phyloP scores from a whole-genome alignment of 2,329 filamentous ascomycete species.

The Penicillium occitanis region DNA sequence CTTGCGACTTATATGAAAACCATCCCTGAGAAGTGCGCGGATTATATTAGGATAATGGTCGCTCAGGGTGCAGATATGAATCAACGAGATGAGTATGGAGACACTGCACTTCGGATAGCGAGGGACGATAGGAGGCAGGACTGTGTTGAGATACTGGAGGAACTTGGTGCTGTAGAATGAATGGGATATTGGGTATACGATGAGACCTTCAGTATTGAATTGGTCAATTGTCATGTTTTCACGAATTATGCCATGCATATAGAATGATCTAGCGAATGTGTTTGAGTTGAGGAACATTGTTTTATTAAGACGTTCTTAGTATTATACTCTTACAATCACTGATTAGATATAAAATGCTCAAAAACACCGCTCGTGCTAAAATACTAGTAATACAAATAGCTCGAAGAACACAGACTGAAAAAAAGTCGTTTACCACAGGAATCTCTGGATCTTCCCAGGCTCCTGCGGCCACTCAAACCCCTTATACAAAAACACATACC shows the following conservation, averaged over 20 bases:
- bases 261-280: background rate
- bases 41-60: conserved; percentile 4
- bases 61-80: conserved; percentile 13
- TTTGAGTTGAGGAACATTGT: background rate
- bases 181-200: background rate
- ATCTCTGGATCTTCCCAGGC: conserved; percentile 58
- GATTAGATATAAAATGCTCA: background rate
- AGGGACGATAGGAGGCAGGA: conserved; percentile 13
- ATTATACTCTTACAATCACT: background rate
- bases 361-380: background rate
- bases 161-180: conserved; percentile 9
- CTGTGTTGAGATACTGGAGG: conserved; percentile 11
- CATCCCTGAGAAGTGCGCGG: background rate
- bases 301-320: background rate
- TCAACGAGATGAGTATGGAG: background rate
- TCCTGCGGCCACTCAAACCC: conserved; percentile 61
- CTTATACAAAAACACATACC: conserved; percentile 57
- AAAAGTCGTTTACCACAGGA: conserved; percentile 55
- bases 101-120: conserved; percentile 13
- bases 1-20: conserved; percentile 15
- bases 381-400: conserved; percentile 1
- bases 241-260: background rate
- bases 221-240: too few species aligned
- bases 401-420: background rate
- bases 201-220: too few species aligned